A percentile compares a stretch with the other conserved stretches of the same genome.
phyloP scores from a whole-genome alignment of 768 basidiomycete species.

The Tulasnella sp. region DNA sequence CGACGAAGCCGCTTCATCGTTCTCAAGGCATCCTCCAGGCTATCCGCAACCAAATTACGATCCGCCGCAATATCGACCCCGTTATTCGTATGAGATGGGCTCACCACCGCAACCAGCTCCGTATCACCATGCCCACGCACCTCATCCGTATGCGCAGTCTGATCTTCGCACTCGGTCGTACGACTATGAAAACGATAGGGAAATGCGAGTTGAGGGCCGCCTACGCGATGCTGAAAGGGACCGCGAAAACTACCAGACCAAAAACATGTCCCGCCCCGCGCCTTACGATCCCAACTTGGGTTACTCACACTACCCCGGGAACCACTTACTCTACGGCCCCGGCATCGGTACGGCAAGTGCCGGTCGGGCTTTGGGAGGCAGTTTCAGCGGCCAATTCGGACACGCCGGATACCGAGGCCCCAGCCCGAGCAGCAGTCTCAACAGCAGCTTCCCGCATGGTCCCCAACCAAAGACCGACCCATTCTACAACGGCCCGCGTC shows the following conservation, averaged over 20 bases:
- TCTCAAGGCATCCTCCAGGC: constrained; percentile 24
- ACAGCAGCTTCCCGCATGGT: neutral
- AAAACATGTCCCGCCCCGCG: neutral
- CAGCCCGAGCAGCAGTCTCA: neutral
- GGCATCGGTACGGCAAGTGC: constrained; percentile 14
- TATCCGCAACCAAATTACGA: constrained; percentile 18
- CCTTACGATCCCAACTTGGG: neutral
- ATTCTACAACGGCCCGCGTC: neutral
- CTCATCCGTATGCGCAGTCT: constrained; percentile 27
- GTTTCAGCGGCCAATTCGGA: neutral
- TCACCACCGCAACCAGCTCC: constrained; percentile 8
- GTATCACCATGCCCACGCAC: constrained; percentile 4
- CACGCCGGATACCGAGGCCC: constrained; percentile 11
- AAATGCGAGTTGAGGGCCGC: neutral
- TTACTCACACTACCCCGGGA: neutral
- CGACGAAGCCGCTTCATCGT: constrained; percentile 13
- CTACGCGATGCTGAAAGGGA: constrained; percentile 17
- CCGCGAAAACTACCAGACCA: neutral
- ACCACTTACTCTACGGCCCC: constrained; percentile 19
- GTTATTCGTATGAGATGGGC: neutral
- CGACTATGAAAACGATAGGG: constrained; percentile 14
- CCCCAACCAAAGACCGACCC: neutral
- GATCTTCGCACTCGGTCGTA: constrained; percentile 12
- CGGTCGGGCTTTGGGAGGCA: neutral
- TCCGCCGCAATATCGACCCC: constrained; percentile 6